A percentile compares a stretch with the other conserved stretches of the same genome.
Conservation (phyloP, 768 basidiomycete species). For the Lactifluus echinatus region DNA sequence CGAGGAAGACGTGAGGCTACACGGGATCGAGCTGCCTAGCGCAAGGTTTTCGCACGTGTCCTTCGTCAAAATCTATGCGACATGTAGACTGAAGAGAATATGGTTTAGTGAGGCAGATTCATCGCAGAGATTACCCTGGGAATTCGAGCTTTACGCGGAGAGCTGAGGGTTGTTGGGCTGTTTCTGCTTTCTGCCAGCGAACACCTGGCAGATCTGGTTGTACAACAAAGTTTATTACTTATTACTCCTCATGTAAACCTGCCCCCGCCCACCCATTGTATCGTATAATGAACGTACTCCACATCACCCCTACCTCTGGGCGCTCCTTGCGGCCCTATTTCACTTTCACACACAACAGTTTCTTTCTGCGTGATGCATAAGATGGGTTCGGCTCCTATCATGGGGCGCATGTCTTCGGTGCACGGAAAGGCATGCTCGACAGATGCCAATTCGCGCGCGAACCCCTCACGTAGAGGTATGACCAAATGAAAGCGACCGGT, state of each 20-base stretch:
- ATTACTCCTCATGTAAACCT: slow-evolving; percentile 10
- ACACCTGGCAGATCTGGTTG: not conserved
- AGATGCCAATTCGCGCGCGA: slow-evolving; percentile 46
- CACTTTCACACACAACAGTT: slow-evolving; percentile 50
- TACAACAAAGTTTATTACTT: too few species aligned
- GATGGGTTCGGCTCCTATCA: not conserved
- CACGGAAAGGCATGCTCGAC: slow-evolving; percentile 48
- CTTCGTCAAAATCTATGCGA: slow-evolving; percentile 72
- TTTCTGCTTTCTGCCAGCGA: not conserved
- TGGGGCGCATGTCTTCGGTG: slow-evolving; percentile 1
- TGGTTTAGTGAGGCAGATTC: slow-evolving; percentile 57
- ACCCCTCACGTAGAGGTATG: slow-evolving; percentile 65
- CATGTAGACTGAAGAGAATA: slow-evolving; percentile 64
- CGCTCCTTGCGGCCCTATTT: slow-evolving; percentile 28
- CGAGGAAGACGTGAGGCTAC: slow-evolving; percentile 22
- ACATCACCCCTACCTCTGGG: slow-evolving; percentile 40
- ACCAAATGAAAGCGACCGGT: slow-evolving; percentile 57
- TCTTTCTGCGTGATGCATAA: slow-evolving; percentile 49
- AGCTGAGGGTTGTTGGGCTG: too few species aligned
- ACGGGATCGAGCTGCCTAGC: slow-evolving; percentile 33
- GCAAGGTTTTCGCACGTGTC: slow-evolving; percentile 56
- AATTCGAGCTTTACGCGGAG: slow-evolving; percentile 56
- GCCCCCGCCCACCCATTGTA: slow-evolving; percentile 45
- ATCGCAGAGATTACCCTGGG: slow-evolving; percentile 55
- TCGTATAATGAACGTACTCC: slow-evolving; percentile 62